Percentiles rank a stretch among this genome's conserved stretches.
Evolutionary conservation across 495 filamentous ascomycete genomes (phyloP).

Genomic region (Talaromyces trachyspermus): DNA sequence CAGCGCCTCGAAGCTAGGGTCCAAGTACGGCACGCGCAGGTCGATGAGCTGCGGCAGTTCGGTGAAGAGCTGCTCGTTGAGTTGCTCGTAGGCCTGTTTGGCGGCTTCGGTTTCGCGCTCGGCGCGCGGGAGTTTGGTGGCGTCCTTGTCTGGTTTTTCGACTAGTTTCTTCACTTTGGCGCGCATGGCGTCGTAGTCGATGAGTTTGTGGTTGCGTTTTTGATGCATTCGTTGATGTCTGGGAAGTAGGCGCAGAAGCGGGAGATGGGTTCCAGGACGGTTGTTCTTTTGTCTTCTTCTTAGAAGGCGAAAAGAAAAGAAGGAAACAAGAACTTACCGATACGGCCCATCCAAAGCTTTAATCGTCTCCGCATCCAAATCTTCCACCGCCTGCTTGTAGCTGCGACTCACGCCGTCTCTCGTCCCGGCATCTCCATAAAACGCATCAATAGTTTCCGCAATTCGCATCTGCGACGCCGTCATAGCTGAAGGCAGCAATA

Average conservation of each 20-base stretch:
- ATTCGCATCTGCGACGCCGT: slow-evolving; percentile 99
- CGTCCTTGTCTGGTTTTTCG: slow-evolving; percentile 98
- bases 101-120: slow-evolving; percentile 94
- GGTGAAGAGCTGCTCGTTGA: slow-evolving; percentile 89
- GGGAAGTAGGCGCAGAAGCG: slow-evolving; percentile 98
- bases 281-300: slow-evolving; percentile 58
- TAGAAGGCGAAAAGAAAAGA: background rate
- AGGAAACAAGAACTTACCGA: slow-evolving; percentile 40
- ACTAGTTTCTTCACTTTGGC: slow-evolving; percentile 93
- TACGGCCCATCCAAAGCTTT: slow-evolving; percentile 98
- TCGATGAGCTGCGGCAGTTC: slow-evolving; percentile 98
- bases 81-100: slow-evolving; percentile 83
- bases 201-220: slow-evolving; percentile 96
- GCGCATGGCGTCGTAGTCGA: slow-evolving; percentile 94
- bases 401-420: slow-evolving; percentile 89
- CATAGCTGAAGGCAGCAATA: slow-evolving; percentile 75
- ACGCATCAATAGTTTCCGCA: slow-evolving; percentile 97
- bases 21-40: slow-evolving; percentile 90
- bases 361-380: slow-evolving; percentile 95
- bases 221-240: slow-evolving; percentile 98
- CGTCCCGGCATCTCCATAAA: slow-evolving; percentile 94
- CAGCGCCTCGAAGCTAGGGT: slow-evolving; percentile 92
- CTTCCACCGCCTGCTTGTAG: slow-evolving; percentile 97
- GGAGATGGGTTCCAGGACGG: slow-evolving; percentile 89
- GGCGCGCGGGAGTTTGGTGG: slow-evolving; percentile 83